Evolutionary conservation across 331 rosid species (phyloP).

Genomic region (Quercus phellos): DNA sequence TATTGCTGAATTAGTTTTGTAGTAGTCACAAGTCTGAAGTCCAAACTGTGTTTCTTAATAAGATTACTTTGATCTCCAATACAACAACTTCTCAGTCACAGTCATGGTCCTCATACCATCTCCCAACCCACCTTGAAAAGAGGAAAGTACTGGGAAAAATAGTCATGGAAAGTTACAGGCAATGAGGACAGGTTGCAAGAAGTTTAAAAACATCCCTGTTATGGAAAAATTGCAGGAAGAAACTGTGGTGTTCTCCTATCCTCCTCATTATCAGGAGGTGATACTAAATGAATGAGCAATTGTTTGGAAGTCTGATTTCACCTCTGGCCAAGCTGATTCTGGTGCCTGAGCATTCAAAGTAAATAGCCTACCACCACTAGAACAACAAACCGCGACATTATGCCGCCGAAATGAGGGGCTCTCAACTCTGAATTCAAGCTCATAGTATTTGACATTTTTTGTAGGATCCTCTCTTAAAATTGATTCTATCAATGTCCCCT

Average conservation of each 20-base stretch:
- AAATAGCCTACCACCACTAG: slow-evolving; percentile 51
- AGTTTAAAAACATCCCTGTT: not conserved
- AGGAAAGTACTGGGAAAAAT: not conserved
- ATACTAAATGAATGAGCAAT: slow-evolving; percentile 71
- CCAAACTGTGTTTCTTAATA: not conserved
- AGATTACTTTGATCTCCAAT: not conserved
- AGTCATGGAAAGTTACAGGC: not conserved
- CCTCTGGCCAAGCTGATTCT: slow-evolving; percentile 58
- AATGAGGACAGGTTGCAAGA: not conserved
- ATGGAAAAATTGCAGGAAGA: slow-evolving; percentile 17
- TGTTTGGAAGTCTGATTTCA: slow-evolving; percentile 51
- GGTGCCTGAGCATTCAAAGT: slow-evolving; percentile 93
- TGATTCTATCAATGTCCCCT: slow-evolving; percentile 59
- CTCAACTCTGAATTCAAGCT: slow-evolving; percentile 77
- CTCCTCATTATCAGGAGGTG: slow-evolving; percentile 26
- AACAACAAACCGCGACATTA: slow-evolving; percentile 72
- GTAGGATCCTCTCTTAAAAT: slow-evolving; percentile 51
- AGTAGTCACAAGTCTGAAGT: not conserved
- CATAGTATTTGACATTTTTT: slow-evolving; percentile 48
- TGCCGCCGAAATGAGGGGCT: slow-evolving; percentile 58
- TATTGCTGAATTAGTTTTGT: not conserved
- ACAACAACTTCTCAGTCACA: not conserved
- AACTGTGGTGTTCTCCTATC: not conserved
- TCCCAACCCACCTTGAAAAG: not conserved
- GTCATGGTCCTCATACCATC: not conserved